Percentiles rank a stretch among this genome's conserved stretches.
phyloP scores from a whole-genome alignment of 208 protist genomes.

The Crithidia expoeki region DNA sequence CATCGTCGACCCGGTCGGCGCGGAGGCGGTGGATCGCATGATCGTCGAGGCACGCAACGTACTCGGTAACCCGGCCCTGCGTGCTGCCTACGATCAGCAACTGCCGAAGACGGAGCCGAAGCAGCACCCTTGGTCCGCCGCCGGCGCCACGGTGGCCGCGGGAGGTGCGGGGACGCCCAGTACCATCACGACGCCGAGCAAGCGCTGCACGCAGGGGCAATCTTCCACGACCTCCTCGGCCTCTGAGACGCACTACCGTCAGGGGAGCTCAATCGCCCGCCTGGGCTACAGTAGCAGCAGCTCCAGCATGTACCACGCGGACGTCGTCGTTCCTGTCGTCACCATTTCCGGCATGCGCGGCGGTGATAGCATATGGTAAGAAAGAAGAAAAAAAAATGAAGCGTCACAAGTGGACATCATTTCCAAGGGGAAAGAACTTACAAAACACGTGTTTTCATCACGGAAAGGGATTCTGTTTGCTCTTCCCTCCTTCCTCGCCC shows the following conservation, averaged over 20 bases:
- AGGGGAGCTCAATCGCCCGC: constrained; percentile 4
- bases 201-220: constrained; percentile 39
- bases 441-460: no score
- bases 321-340: constrained; percentile 19
- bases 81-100: constrained; percentile 70
- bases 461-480: background rate
- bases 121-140: constrained; percentile 30
- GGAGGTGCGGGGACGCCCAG: background rate
- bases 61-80: constrained; percentile 60
- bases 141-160: background rate
- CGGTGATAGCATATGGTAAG: constrained; percentile 31
- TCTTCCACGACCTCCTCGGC: constrained; percentile 37
- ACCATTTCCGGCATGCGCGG: constrained; percentile 27
- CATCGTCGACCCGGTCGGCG: constrained; percentile 51
- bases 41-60: constrained; percentile 88
- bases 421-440: background rate
- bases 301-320: constrained; percentile 27
- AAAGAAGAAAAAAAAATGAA: background rate
- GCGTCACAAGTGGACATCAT: background rate
- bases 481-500: background rate
- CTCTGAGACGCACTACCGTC: constrained; percentile 17
- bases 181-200: constrained; percentile 36
- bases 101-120: constrained; percentile 27
- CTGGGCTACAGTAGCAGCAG: constrained; percentile 26
- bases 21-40: constrained; percentile 68